Percentiles rank a stretch among this genome's conserved stretches.
Evolutionary conservation across 306 rosid species (phyloP).

Genomic region (Castanea crenata): DNA sequence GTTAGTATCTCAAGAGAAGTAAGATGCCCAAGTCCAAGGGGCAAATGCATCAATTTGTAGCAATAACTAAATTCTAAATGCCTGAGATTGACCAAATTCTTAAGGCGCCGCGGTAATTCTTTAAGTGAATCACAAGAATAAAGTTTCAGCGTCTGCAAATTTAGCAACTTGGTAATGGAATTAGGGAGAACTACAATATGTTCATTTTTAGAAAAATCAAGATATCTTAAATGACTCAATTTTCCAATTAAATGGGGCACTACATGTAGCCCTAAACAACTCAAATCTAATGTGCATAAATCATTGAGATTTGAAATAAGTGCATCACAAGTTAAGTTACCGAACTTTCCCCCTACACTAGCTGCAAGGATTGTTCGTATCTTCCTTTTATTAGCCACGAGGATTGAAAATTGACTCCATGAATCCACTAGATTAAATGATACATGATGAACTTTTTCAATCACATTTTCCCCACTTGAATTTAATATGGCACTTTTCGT

Average conservation of each 20-base stretch:
- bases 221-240: too few relatives aligned
- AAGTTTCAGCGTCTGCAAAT: not conserved
- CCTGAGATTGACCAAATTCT: not conserved
- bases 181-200: rapidly evolving
- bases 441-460: too few relatives aligned
- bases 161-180: conserved; percentile 17
- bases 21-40: not conserved
- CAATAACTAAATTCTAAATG: not conserved
- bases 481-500: too few relatives aligned
- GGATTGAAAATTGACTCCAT: too few relatives aligned
- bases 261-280: rapidly evolving
- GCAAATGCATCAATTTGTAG: not conserved
- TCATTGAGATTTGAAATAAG: too few relatives aligned
- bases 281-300: too few relatives aligned
- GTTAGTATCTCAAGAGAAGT: not conserved
- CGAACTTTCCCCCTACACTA: rapidly evolving
- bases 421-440: too few relatives aligned
- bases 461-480: too few relatives aligned
- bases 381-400: too few relatives aligned
- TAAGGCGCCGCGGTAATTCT: rapidly evolving
- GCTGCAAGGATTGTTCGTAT: rapidly evolving
- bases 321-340: too few relatives aligned
- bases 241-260: too few relatives aligned
- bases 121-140: rapidly evolving
- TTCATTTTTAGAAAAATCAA: rapidly evolving